phyloP scores from a whole-genome alignment of 306 rosid genomes.

The Cucurbita moschata region DNA sequence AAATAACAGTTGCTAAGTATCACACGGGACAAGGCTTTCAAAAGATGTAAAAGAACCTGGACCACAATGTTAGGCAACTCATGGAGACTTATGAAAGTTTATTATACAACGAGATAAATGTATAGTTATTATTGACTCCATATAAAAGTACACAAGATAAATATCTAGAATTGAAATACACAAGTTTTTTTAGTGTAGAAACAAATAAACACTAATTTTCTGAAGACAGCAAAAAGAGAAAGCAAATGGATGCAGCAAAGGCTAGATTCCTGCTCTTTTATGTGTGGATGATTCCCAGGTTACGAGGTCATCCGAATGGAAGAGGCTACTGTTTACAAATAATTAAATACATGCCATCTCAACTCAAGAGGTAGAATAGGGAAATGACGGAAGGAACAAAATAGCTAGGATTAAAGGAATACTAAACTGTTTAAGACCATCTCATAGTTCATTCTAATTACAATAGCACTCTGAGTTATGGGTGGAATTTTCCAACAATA shows the following conservation, averaged over 20 bases:
- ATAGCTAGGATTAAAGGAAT: background rate
- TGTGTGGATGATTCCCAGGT: background rate
- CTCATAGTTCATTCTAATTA: background rate
- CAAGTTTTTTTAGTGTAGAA: no score
- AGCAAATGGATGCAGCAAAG: background rate
- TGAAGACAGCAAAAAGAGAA: background rate
- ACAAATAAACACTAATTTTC: background rate
- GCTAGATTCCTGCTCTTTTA: background rate
- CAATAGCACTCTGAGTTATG: background rate
- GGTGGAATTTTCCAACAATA: background rate
- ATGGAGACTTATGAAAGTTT: background rate
- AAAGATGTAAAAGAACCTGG: background rate
- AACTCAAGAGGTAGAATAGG: no score
- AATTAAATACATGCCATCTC: background rate
- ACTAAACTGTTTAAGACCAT: background rate
- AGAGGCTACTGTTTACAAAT: background rate
- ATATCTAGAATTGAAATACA: background rate
- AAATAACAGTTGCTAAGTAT: conserved; percentile 2
- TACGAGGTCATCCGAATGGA: background rate
- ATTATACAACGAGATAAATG: background rate
- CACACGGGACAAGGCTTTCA: background rate
- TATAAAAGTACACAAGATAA: background rate
- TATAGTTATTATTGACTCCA: background rate
- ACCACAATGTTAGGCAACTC: background rate
- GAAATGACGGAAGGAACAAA: no score